Evolutionary conservation across 345 rosid genomes (phyloP).

Genomic region (Eucalyptus rudis): DNA sequence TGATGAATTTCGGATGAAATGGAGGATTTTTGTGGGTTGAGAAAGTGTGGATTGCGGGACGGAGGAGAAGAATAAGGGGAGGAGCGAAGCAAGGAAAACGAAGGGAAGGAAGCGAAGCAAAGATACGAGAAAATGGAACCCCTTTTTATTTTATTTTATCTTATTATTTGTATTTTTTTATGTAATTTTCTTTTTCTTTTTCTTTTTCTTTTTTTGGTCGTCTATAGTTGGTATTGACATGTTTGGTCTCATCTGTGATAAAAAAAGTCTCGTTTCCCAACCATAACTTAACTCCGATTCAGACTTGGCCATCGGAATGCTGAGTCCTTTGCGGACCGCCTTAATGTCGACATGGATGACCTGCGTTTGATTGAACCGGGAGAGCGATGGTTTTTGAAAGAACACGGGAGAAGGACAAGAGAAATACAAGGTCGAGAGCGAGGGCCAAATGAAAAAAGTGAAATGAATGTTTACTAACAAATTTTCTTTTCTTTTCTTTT

Average conservation of each 20-base stretch:
- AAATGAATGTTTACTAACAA: accelerated
- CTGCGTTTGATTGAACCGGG: not conserved
- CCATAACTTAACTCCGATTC: not conserved
- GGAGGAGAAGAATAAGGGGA: not conserved
- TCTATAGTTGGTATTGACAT: not conserved
- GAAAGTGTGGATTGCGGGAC: not conserved
- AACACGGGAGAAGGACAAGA: not conserved
- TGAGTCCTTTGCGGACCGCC: not conserved
- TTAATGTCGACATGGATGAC: not conserved
- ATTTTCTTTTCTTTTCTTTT: too few relatives aligned
- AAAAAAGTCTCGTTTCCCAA: not conserved
- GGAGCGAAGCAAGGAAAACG: not conserved
- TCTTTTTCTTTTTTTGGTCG: not conserved
- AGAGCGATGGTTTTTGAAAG: not conserved
- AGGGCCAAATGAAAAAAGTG: not conserved
- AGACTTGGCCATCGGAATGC: not conserved
- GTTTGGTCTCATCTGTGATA: not conserved
- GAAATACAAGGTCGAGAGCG: too few relatives aligned
- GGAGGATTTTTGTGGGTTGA: not conserved
- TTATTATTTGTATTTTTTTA: too few relatives aligned
- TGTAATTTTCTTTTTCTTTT: too few relatives aligned
- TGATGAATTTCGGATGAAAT: not conserved
- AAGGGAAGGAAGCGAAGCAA: not conserved
- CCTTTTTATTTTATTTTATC: not conserved
- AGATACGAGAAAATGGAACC: too few relatives aligned